Evolutionary conservation across 2,329 filamentous ascomycete genomes (phyloP), one percentile per base, ranked within the genome.

Genomic region (Trichoderma sp.): DNA sequence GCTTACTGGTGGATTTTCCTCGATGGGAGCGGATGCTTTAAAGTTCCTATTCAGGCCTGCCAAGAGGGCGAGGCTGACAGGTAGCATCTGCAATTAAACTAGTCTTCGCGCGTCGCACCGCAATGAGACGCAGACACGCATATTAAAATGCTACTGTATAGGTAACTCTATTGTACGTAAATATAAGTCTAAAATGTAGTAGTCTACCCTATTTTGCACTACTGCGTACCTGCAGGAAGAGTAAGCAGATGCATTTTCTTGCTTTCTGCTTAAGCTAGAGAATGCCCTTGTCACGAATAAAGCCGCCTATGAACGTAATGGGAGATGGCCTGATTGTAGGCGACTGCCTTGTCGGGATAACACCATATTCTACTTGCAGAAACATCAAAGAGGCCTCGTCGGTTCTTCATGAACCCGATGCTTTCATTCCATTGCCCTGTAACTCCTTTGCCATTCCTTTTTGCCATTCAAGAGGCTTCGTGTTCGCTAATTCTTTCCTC

Each of bases 1-100:
- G 55, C 53, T 61, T 32, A 59, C 65, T 68, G 65, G 65, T 68
- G 65, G 65, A 68, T 59, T 68, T 68, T 59, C 28, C 30, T n/a
- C 12, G 1, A 8, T 59, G 6, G 32, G 7, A 23, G 32, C 20
- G 8, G 12, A 12, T 58, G 34, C 8, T 32, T 11, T 17, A 32
- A 43, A 26, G 28, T 68, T 47, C 65, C 65, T 47, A 17, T 59
- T 59, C 65, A 15, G 53, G 65, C 32, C 11, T 28, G 64, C 64
- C 23, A 43, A 58, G 34, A 11, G 11, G 3, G 23, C 36, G 23
- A 68, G 65, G 53, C 65, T 68, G 53, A 68, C 65, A 57, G 53
- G 65, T 57, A 30, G 53, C n/a, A 34, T 26, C 53, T 59, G 53
- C 17, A 68, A 43, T 59, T 39, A 23, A 59, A 43, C 20, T 30